Percentiles rank a stretch among this genome's conserved stretches.
These are phyloP conservation scores for Didymella segeticola DNA, from an alignment of 2,329 filamentous ascomycete genomes.

Conservation along the genomic window DNA sequence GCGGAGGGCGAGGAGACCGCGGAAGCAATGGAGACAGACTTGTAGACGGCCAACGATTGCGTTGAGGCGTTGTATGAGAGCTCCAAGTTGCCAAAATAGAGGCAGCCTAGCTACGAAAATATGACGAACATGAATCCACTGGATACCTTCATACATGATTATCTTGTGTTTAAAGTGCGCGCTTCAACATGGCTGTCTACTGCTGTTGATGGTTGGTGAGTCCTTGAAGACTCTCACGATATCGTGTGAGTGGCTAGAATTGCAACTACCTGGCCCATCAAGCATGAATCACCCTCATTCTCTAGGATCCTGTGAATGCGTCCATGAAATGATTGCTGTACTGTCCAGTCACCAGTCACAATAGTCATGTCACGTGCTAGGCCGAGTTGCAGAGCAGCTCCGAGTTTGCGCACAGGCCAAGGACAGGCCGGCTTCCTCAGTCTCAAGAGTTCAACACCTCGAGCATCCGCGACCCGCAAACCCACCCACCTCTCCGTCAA, in stretches of 20 bases:
- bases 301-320: background rate
- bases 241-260: no score
- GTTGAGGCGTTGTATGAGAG: background rate
- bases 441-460: conserved; percentile 37
- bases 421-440: conserved; percentile 33
- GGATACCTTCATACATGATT: background rate
- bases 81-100: conserved; percentile 8
- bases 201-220: background rate
- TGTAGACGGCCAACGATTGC: conserved; percentile 22
- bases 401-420: no score
- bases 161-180: background rate
- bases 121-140: conserved; percentile 26
- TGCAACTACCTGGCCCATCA: background rate
- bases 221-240: background rate
- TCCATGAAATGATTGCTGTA: background rate
- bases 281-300: background rate
- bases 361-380: no score
- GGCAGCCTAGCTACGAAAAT: conserved; percentile 28
- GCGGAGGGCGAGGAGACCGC: conserved; percentile 48
- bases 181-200: background rate
- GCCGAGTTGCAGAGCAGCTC: background rate
- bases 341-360: background rate
- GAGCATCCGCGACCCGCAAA: conserved; percentile 33
- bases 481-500: conserved; percentile 32
- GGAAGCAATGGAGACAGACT: conserved; percentile 65